These are phyloP conservation scores for Colletotrichum nymphaeae DNA, from an alignment of 2,329 filamentous ascomycete species.

Conservation along the genomic window DNA sequence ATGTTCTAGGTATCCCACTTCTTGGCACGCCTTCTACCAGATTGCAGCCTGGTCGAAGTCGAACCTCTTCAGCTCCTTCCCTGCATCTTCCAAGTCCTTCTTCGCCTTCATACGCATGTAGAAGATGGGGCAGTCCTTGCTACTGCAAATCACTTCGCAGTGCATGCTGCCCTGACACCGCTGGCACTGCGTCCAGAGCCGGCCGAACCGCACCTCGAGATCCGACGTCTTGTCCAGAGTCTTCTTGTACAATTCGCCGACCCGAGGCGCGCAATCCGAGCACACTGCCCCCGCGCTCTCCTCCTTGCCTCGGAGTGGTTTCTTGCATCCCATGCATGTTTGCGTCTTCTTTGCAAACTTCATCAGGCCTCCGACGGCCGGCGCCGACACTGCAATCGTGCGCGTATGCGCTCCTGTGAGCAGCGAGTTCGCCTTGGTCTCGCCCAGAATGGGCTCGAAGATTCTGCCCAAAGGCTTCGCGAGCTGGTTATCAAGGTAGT, in stretches of 20 bases:
- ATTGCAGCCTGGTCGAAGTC: slow-evolving; percentile 83
- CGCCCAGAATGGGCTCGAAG: slow-evolving; percentile 96
- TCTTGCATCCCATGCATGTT: slow-evolving; percentile 99
- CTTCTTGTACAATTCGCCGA: slow-evolving; percentile 94
- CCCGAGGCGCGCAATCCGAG: slow-evolving; percentile 82
- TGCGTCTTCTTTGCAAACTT: slow-evolving; percentile 98
- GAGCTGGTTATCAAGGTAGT: slow-evolving; percentile 98
- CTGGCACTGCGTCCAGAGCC: slow-evolving; percentile 98
- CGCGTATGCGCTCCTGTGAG: slow-evolving; percentile 94
- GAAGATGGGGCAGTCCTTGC: slow-evolving; percentile 97
- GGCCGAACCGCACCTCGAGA: slow-evolving; percentile 89
- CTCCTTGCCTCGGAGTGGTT: slow-evolving; percentile 83
- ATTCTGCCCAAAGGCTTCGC: slow-evolving; percentile 94
- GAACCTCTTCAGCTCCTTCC: slow-evolving; percentile 90
- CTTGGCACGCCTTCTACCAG: slow-evolving; percentile 52
- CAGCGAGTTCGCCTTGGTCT: slow-evolving; percentile 87
- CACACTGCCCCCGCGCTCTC: slow-evolving; percentile 91
- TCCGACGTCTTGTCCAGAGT: slow-evolving; percentile 90
- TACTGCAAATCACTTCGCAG: slow-evolving; percentile 97
- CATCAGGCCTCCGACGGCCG: slow-evolving; percentile 93
- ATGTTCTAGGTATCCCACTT: not conserved
- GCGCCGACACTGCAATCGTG: slow-evolving; percentile 91
- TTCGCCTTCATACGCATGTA: slow-evolving; percentile 99
- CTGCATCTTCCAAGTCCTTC: slow-evolving; percentile 96
- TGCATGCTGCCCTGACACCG: slow-evolving; percentile 98